A percentile compares a stretch with the other conserved stretches of the same genome.
Conservation (phyloP, 306 rosid genomes). For the Trifolium pratense region DNA sequence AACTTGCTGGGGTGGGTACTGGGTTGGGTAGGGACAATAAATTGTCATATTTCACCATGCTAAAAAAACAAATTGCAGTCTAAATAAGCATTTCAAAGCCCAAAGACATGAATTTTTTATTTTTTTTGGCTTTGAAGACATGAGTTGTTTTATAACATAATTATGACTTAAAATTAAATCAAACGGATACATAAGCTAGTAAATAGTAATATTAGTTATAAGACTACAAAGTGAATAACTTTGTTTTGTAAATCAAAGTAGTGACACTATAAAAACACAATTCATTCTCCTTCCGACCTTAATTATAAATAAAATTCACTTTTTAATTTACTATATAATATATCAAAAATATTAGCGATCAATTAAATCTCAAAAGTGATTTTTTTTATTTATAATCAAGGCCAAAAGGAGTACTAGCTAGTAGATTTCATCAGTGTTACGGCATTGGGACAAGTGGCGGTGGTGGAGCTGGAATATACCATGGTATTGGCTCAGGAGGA, state of each 20-base stretch:
- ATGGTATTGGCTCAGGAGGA: neutral
- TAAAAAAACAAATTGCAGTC: neutral
- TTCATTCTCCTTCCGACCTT: too few relatives aligned
- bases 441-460: slow-evolving; percentile 36
- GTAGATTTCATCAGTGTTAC: neutral
- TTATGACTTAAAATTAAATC: neutral
- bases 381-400: too few relatives aligned
- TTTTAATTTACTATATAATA: too few relatives aligned
- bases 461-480: slow-evolving; percentile 14
- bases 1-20: too few relatives aligned
- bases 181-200: neutral
- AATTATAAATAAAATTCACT: too few relatives aligned
- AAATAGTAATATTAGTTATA: neutral
- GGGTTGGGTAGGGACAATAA: too few relatives aligned
- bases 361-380: too few relatives aligned
- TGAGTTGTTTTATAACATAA: neutral
- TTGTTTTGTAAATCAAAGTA: neutral
- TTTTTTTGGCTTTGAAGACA: neutral
- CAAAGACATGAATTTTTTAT: neutral
- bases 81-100: neutral
- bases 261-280: too few relatives aligned
- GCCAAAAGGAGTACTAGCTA: neutral
- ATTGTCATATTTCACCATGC: neutral
- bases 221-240: neutral
- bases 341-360: too few relatives aligned